A percentile compares a stretch with the other conserved stretches of the same genome.
phyloP scores from a whole-genome alignment of 148 eudicot genomes.

The Rhododendron kiyosumense region DNA sequence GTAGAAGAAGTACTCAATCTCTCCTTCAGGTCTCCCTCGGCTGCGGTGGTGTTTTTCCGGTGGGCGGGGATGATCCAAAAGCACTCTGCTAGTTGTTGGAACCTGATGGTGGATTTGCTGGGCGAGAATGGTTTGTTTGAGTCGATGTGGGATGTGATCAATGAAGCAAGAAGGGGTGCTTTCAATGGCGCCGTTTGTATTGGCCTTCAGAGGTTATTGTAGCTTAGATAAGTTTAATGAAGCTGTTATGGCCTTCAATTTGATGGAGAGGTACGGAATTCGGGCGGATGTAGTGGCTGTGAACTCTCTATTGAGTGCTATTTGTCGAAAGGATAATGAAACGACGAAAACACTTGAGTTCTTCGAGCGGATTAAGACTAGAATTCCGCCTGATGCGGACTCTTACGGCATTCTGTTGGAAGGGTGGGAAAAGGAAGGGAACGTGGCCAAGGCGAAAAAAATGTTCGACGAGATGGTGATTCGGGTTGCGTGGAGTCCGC shows the following conservation, averaged over 20 bases:
- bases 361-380: conserved; percentile 54
- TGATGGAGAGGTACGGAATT: conserved; percentile 76
- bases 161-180: conserved; percentile 66
- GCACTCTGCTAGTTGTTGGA: conserved; percentile 56
- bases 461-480: conserved; percentile 88
- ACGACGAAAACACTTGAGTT: conserved; percentile 50
- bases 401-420: conserved; percentile 68
- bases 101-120: conserved; percentile 84
- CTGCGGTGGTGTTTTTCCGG: conserved; percentile 59
- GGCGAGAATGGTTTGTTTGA: conserved; percentile 79
- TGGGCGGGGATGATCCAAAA: conserved; percentile 53
- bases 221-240: conserved; percentile 42
- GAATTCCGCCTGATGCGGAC: conserved; percentile 56
- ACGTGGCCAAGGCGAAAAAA: conserved; percentile 55
- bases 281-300: conserved; percentile 55
- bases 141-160: conserved; percentile 85
- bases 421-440: conserved; percentile 75
- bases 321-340: conserved; percentile 46
- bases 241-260: conserved; percentile 74
- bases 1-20: conserved; percentile 73
- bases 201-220: conserved; percentile 64
- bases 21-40: conserved; percentile 48
- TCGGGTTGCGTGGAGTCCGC: conserved; percentile 64
- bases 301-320: conserved; percentile 70
- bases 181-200: conserved; percentile 53